These are phyloP conservation scores for Lipomyces chichibuensis DNA, from an alignment of 805 yeast species.

Conservation along the genomic window DNA sequence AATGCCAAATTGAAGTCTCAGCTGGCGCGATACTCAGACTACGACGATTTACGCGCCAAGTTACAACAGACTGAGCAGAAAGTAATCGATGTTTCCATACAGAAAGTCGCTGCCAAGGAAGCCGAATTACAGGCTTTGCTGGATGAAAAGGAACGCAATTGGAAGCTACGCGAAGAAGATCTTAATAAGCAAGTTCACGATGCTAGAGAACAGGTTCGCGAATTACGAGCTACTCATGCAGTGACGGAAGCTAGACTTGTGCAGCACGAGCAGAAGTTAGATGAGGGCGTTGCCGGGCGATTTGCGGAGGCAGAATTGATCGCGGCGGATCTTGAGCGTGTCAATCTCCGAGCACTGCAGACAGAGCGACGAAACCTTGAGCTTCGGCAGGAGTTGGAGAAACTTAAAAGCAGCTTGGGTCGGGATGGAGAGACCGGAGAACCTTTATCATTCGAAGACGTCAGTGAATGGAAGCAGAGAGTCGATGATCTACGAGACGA, in stretches of 20 bases:
- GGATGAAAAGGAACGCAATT: slow-evolving; percentile 73
- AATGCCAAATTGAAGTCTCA: slow-evolving; percentile 53
- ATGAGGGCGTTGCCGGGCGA: slow-evolving; percentile 37
- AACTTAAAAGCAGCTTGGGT: slow-evolving; percentile 40
- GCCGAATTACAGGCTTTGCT: slow-evolving; percentile 67
- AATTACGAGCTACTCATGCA: slow-evolving; percentile 65
- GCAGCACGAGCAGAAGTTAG: slow-evolving; percentile 30
- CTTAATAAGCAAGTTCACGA: slow-evolving; percentile 55
- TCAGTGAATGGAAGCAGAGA: slow-evolving; percentile 49
- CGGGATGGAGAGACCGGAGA: slow-evolving; percentile 39
- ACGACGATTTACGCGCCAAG: slow-evolving; percentile 70
- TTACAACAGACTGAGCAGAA: slow-evolving; percentile 63
- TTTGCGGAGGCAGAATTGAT: slow-evolving; percentile 60
- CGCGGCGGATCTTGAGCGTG: slow-evolving; percentile 72
- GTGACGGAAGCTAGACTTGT: slow-evolving; percentile 61
- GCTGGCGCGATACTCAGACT: slow-evolving; percentile 69
- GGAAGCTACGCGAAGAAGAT: slow-evolving; percentile 62
- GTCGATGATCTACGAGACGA: slow-evolving; percentile 54
- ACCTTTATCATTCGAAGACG: slow-evolving; percentile 33
- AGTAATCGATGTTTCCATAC: slow-evolving; percentile 57
- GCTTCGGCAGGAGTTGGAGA: slow-evolving; percentile 66
- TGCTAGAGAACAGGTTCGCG: slow-evolving; percentile 61
- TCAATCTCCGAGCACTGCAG: slow-evolving; percentile 67
- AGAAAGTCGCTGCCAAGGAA: slow-evolving; percentile 68
- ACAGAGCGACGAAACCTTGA: slow-evolving; percentile 79